phyloP scores from a whole-genome alignment of 371 early-diverging fungal species.

The Syncephalastrum sp. region DNA sequence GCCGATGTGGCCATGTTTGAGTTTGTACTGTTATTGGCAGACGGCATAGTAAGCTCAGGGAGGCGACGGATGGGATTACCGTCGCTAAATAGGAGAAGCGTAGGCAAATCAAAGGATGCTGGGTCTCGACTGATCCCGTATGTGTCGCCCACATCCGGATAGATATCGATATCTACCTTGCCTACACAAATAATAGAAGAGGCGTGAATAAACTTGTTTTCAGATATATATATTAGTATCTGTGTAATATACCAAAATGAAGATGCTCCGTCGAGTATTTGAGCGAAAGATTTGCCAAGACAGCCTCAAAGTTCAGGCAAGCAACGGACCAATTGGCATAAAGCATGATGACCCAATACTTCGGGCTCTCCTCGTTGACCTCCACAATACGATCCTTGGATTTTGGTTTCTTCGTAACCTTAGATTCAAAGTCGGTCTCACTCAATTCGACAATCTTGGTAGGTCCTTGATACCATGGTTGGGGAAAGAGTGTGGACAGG shows the following conservation, averaged over 20 bases:
- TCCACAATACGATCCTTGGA: constrained; percentile 7
- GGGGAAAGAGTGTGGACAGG: constrained; percentile 52
- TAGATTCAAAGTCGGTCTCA: constrained; percentile 16
- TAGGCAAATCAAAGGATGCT: constrained; percentile 51
- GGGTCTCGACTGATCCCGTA: constrained; percentile 48
- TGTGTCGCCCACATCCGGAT: constrained; percentile 40
- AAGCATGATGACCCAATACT: constrained; percentile 51
- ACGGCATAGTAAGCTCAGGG: constrained; percentile 37
- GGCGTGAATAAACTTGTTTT: background rate
- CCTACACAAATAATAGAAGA: constrained; percentile 16
- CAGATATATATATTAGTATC: background rate
- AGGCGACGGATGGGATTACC: constrained; percentile 40
- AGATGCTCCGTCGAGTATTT: constrained; percentile 34
- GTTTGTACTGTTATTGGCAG: constrained; percentile 16
- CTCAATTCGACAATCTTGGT: constrained; percentile 44
- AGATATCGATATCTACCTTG: constrained; percentile 46
- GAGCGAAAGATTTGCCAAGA: constrained; percentile 44
- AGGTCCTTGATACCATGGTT: constrained; percentile 61
- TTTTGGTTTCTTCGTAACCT: constrained; percentile 18
- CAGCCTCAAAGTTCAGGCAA: constrained; percentile 52
- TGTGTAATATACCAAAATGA: constrained; percentile 32
- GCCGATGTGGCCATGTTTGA: constrained; percentile 17
- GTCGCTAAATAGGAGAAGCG: constrained; percentile 42
- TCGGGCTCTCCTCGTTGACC: constrained; percentile 11
- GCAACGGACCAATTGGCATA: constrained; percentile 53